A percentile compares a stretch with the other conserved stretches of the same genome.
Evolutionary conservation across 306 rosid genomes (phyloP).

Genomic region (Nissolia schottii): DNA sequence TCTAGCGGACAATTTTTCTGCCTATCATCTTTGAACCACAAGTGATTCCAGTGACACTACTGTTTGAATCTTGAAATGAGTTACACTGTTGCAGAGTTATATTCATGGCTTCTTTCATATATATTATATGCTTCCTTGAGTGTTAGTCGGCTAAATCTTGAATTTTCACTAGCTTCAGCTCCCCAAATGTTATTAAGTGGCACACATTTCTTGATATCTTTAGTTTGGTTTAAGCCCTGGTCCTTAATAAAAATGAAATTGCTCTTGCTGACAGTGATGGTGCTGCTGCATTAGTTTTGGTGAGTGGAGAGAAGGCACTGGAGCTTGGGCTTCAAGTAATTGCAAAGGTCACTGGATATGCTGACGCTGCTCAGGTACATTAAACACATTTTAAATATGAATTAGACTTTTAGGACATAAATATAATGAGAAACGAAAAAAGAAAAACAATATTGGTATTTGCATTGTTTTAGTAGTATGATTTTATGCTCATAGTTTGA

Average conservation of each 20-base stretch:
- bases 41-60: neutral
- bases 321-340: constrained; percentile 88
- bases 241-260: constrained; percentile 16
- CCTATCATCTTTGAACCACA: neutral
- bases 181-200: neutral
- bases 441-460: neutral
- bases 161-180: constrained; percentile 6
- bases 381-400: constrained; percentile 10
- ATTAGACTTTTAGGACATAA: neutral
- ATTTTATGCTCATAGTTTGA: constrained; percentile 23
- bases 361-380: constrained; percentile 96
- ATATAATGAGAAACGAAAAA: constrained; percentile 14
- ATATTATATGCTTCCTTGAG: neutral
- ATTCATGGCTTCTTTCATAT: neutral
- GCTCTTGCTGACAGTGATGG: constrained; percentile 69
- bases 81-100: constrained; percentile 4
- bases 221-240: constrained; percentile 8
- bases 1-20: neutral
- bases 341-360: constrained; percentile 88
- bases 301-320: constrained; percentile 85
- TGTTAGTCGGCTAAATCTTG: constrained; percentile 6
- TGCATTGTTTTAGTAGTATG: neutral
- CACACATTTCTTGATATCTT: constrained; percentile 10
- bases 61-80: neutral
- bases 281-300: constrained; percentile 94